Conservation (phyloP, 2,329 filamentous ascomycete genomes). For the Myriangium duriaei region DNA sequence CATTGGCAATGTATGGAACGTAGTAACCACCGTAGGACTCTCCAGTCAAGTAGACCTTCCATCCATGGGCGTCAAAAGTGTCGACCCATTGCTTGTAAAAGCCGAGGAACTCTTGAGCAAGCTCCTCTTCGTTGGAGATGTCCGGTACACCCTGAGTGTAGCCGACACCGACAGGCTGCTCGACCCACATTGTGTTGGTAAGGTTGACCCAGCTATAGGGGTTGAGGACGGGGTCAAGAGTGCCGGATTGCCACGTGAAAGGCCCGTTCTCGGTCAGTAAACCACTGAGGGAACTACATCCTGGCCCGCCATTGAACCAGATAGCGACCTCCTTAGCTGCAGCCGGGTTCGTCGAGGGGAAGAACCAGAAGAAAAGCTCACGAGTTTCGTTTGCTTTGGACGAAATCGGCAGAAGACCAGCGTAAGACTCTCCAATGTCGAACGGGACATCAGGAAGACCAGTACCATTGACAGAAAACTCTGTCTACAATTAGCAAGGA, state of each 20-base stretch:
- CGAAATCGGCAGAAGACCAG: constrained; percentile 41
- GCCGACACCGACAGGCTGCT: constrained; percentile 35
- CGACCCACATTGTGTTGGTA: constrained; percentile 62
- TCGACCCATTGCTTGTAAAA: constrained; percentile 44
- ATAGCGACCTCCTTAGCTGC: constrained; percentile 39
- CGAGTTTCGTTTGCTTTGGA: constrained; percentile 31
- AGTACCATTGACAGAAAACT: constrained; percentile 19
- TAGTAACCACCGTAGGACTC: constrained; percentile 53
- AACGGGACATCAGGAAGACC: constrained; percentile 23
- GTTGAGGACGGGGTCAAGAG: constrained; percentile 28
- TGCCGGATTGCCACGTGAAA: constrained; percentile 32
- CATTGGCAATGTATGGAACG: constrained; percentile 44
- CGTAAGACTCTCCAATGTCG: constrained; percentile 23
- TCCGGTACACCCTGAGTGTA: constrained; percentile 32
- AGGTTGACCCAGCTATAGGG: constrained; percentile 44
- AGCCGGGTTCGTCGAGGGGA: constrained; percentile 37
- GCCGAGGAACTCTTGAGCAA: constrained; percentile 33
- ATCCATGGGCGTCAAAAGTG: constrained; percentile 42
- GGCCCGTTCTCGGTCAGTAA: constrained; percentile 32
- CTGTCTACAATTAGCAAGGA: constrained; percentile 8
- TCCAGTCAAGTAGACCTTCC: constrained; percentile 51
- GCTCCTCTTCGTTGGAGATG: constrained; percentile 35
- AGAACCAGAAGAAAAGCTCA: constrained; percentile 45
- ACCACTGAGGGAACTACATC: constrained; percentile 31
- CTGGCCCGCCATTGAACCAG: constrained; percentile 29